phyloP scores from a whole-genome alignment of 352 stramenopile genomes.

The Lagenidium giganteum region DNA sequence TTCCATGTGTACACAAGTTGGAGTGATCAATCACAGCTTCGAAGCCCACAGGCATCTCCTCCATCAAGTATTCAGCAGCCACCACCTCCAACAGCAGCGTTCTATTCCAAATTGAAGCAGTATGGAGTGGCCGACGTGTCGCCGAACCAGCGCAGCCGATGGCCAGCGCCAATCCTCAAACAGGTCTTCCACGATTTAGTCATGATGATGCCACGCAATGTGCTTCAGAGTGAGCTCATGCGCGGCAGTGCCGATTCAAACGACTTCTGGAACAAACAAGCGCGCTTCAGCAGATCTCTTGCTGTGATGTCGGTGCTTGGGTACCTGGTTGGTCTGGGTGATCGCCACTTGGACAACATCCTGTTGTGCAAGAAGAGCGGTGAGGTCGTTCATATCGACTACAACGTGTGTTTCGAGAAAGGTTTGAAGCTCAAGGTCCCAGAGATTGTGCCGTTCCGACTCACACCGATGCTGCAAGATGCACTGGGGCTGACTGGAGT shows the following conservation, averaged over 20 bases:
- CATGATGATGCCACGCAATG: slow-evolving; percentile 46
- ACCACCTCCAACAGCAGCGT: slow-evolving; percentile 67
- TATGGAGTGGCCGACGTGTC: slow-evolving; percentile 65
- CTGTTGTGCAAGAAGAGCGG: slow-evolving; percentile 72
- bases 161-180: slow-evolving; percentile 52
- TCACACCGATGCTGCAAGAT: slow-evolving; percentile 80
- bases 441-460: slow-evolving; percentile 88
- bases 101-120: slow-evolving; percentile 81
- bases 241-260: slow-evolving; percentile 44
- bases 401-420: slow-evolving; percentile 92
- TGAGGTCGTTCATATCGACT: slow-evolving; percentile 90
- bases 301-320: slow-evolving; percentile 87
- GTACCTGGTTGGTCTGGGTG: slow-evolving; percentile 86
- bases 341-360: slow-evolving; percentile 91
- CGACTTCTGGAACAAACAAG: slow-evolving; percentile 55
- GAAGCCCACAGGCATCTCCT: background rate
- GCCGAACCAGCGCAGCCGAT: slow-evolving; percentile 52
- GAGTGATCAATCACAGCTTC: slow-evolving; percentile 13
- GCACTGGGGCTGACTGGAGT: slow-evolving; percentile 70
- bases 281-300: slow-evolving; percentile 59
- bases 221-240: slow-evolving; percentile 62
- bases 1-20: slow-evolving; percentile 77
- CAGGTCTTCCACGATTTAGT: slow-evolving; percentile 69
- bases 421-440: slow-evolving; percentile 83
- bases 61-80: slow-evolving; percentile 18